These are phyloP conservation scores for Nitzschia putrida DNA, from an alignment of 108 stramenopile genomes.

Conservation along the genomic window DNA sequence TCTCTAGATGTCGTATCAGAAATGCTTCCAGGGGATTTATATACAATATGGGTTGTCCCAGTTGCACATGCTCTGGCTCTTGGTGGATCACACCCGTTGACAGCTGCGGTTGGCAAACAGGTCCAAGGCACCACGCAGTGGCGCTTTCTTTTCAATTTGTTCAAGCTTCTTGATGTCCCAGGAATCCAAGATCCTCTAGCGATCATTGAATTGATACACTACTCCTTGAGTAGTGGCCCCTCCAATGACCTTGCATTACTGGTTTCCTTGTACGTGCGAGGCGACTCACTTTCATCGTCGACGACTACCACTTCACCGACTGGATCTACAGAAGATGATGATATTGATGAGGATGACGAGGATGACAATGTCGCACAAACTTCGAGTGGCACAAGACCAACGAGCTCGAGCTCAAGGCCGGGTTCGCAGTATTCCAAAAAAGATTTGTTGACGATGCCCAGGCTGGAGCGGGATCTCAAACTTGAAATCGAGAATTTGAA, in stretches of 20 bases:
- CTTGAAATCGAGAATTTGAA: too few species aligned
- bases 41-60: conserved; percentile 23
- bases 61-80: conserved; percentile 12
- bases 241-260: conserved; percentile 11
- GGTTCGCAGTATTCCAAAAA: conserved; percentile 44
- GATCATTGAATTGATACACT: conserved; percentile 13
- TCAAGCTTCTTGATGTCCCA: background rate
- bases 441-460: conserved; percentile 62
- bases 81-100: conserved; percentile 7
- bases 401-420: conserved; percentile 6
- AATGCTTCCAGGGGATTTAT: conserved; percentile 14
- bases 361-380: conserved; percentile 31
- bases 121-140: background rate
- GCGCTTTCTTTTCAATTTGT: conserved; percentile 17
- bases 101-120: conserved; percentile 18
- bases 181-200: conserved; percentile 9
- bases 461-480: conserved; percentile 40
- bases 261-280: conserved; percentile 23
- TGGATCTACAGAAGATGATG: conserved; percentile 21
- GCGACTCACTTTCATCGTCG: conserved; percentile 22
- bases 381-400: too few species aligned
- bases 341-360: conserved; percentile 53
- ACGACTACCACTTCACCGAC: background rate
- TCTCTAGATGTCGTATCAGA: background rate
- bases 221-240: conserved; percentile 13